Evolutionary conservation across 441 rosid genomes (phyloP).

Genomic region (Corymbia calophylla): DNA sequence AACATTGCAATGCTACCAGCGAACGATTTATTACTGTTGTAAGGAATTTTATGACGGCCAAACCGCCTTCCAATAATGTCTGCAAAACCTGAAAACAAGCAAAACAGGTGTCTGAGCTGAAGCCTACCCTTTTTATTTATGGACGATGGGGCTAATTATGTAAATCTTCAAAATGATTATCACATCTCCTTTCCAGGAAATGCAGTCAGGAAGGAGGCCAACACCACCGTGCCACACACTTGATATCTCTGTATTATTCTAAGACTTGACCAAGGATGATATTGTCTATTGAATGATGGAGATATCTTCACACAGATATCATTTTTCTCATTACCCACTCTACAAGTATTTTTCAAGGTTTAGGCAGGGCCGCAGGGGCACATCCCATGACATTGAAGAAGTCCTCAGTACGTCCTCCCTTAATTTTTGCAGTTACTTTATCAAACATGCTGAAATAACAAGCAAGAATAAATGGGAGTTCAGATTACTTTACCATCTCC

Average conservation of each 20-base stretch:
- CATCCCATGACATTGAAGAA: neutral
- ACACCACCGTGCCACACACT: neutral
- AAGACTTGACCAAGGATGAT: neutral
- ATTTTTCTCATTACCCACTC: neutral
- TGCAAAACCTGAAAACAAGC: slow-evolving; percentile 12
- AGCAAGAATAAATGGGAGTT: neutral
- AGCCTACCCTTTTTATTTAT: neutral
- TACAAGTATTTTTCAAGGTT: neutral
- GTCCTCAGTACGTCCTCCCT: neutral
- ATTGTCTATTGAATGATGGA: neutral
- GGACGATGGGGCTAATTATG: neutral
- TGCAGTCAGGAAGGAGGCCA: neutral
- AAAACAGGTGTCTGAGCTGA: neutral
- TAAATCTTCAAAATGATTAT: neutral
- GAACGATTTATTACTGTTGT: slow-evolving; percentile 71
- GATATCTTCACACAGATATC: neutral
- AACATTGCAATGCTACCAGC: slow-evolving; percentile 85
- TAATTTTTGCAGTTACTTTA: neutral
- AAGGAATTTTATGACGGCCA: slow-evolving; percentile 61
- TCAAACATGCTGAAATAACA: neutral
- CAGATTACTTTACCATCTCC: slow-evolving; percentile 77
- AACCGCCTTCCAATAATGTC: slow-evolving; percentile 55
- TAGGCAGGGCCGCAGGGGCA: neutral
- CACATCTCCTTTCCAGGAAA: neutral
- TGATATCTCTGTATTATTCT: neutral